Conservation (phyloP, 106 monocot species). For the Chionographis japonica region DNA sequence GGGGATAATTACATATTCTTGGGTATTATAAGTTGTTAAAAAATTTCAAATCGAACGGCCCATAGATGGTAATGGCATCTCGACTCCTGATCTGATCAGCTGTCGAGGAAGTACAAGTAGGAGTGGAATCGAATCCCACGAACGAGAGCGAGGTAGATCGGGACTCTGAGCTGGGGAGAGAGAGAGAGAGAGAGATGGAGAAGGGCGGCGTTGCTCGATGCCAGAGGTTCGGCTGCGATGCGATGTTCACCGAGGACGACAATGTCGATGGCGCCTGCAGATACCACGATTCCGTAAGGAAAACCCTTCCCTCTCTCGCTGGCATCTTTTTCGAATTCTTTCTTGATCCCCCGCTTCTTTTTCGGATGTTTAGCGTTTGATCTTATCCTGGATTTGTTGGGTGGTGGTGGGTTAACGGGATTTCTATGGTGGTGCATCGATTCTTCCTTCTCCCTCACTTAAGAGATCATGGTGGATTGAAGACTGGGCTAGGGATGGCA, state of each 20-base stretch:
- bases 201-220: conserved; percentile 34
- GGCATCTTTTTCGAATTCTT: not conserved
- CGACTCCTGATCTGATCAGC: too few relatives aligned
- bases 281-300: conserved; percentile 61
- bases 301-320: not conserved
- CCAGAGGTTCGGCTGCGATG: conserved; percentile 76
- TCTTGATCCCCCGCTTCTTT: not conserved
- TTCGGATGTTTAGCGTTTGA: not conserved
- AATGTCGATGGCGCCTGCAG: conserved; percentile 65
- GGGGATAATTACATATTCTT: too few relatives aligned
- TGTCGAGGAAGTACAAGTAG: too few relatives aligned
- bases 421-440: too few relatives aligned
- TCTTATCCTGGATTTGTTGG: not conserved
- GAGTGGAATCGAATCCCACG: too few relatives aligned
- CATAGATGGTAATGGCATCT: too few relatives aligned
- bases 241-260: conserved; percentile 54
- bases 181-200: conserved; percentile 7
- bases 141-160: too few relatives aligned
- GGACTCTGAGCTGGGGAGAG: not conserved
- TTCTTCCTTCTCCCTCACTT: too few relatives aligned
- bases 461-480: too few relatives aligned
- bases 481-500: too few relatives aligned
- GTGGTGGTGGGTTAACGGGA: not conserved
- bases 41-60: too few relatives aligned
- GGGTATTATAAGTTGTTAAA: too few relatives aligned